A percentile compares a stretch with the other conserved stretches of the same genome.
Conservation (phyloP, 306 rosid species). For the Pyrus bretschneideri region DNA sequence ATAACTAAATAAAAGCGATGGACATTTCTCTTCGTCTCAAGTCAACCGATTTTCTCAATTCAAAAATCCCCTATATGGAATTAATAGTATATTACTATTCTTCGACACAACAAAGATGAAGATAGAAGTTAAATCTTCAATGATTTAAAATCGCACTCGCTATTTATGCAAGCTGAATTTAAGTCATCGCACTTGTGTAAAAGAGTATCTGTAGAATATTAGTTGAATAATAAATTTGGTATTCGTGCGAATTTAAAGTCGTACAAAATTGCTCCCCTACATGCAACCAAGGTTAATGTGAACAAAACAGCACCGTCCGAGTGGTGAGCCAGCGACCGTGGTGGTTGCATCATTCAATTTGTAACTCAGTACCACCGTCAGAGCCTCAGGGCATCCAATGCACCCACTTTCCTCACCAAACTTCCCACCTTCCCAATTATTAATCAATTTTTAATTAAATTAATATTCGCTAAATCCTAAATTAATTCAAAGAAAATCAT, state of each 20-base stretch:
- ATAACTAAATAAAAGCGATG: too few relatives aligned
- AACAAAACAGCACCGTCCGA: slow-evolving; percentile 8
- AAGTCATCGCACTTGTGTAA: too few relatives aligned
- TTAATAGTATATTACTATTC: too few relatives aligned
- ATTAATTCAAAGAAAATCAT: not conserved
- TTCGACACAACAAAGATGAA: not conserved
- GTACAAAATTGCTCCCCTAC: not conserved
- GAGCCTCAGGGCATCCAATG: slow-evolving; percentile 45
- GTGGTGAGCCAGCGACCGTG: not conserved
- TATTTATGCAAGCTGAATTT: too few relatives aligned
- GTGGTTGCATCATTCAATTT: not conserved
- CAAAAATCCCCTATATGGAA: too few relatives aligned
- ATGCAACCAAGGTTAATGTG: not conserved
- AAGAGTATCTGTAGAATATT: too few relatives aligned
- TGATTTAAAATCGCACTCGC: too few relatives aligned
- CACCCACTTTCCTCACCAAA: not conserved
- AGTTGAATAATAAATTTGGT: too few relatives aligned
- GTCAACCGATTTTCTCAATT: too few relatives aligned
- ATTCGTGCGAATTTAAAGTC: too few relatives aligned
- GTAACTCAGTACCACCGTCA: slow-evolving; percentile 19
- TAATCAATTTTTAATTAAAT: not conserved
- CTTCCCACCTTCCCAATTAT: not conserved
- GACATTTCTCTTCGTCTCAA: too few relatives aligned
- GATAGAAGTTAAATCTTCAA: too few relatives aligned
- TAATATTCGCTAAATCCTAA: not conserved